phyloP scores from a whole-genome alignment of 768 basidiomycete species.

The Amanita polypyramis region DNA sequence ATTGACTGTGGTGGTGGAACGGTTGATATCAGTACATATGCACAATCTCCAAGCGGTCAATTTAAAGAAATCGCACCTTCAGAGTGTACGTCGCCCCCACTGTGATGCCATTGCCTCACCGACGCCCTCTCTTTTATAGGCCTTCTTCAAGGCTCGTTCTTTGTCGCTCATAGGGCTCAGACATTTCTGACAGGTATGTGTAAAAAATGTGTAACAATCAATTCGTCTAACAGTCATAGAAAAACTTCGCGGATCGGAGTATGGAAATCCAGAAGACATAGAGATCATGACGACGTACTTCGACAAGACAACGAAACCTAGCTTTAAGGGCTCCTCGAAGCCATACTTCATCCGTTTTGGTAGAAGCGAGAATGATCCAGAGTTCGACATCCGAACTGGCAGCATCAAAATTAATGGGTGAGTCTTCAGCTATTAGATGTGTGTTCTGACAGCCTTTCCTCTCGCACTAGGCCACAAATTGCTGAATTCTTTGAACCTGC shows the following conservation, averaged over 20 bases:
- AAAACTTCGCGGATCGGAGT: neutral
- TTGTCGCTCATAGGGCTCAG: neutral
- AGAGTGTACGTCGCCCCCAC: too few species aligned
- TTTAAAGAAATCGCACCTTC: constrained; percentile 4
- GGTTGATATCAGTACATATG: constrained; percentile 5
- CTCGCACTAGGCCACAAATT: neutral
- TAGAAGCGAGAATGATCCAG: constrained; percentile 26
- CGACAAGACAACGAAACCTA: constrained; percentile 36
- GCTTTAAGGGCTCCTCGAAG: constrained; percentile 22
- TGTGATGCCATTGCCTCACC: too few species aligned
- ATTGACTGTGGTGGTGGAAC: constrained; percentile 8
- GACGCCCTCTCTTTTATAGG: neutral
- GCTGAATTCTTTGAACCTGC: too few species aligned
- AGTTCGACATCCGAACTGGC: constrained; percentile 31
- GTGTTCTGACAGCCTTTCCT: neutral
- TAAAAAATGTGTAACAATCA: neutral
- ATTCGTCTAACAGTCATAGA: neutral
- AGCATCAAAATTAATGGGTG: constrained; percentile 14
- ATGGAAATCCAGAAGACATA: neutral
- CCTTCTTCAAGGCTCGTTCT: constrained; percentile 7
- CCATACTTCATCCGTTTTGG: constrained; percentile 40
- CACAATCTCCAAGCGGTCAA: neutral
- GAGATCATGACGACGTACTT: constrained; percentile 19
- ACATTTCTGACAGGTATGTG: neutral
- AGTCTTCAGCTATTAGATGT: neutral